phyloP scores from a whole-genome alignment of 1,284 basidiomycete genomes.

The Ganoderma sinense region DNA sequence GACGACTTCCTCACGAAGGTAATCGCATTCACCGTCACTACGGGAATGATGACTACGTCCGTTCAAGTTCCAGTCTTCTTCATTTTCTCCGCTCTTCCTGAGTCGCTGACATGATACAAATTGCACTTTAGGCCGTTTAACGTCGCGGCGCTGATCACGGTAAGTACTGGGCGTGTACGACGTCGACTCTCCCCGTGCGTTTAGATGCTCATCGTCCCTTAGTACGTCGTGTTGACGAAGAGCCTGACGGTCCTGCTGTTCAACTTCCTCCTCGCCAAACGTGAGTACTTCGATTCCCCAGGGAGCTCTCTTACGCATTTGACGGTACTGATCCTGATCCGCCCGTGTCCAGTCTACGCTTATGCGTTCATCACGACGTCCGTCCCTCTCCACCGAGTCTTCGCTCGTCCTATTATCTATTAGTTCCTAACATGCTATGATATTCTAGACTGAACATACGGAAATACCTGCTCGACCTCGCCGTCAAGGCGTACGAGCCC shows the following conservation, averaged over 20 bases:
- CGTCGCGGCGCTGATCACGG: neutral
- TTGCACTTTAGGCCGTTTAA: neutral
- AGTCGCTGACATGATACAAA: too few relatives aligned
- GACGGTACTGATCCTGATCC: neutral
- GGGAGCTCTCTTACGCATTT: neutral
- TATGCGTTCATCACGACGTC: neutral
- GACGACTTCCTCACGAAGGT: neutral
- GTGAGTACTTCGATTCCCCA: neutral
- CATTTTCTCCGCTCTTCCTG: neutral
- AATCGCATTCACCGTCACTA: neutral
- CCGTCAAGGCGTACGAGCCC: neutral
- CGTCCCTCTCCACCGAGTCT: neutral
- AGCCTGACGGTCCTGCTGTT: neutral
- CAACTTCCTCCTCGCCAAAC: neutral
- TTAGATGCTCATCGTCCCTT: too few relatives aligned
- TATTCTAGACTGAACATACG: neutral
- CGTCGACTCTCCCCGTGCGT: too few relatives aligned
- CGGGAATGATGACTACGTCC: neutral
- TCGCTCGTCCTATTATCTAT: too few relatives aligned
- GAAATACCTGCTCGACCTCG: neutral
- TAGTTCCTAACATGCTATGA: too few relatives aligned
- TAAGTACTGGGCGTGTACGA: too few relatives aligned
- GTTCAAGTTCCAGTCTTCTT: neutral
- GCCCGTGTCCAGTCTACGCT: neutral
- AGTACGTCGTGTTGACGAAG: neutral